phyloP scores from a whole-genome alignment of 2,329 filamentous ascomycete species.

The Bipolaris victoriae region DNA sequence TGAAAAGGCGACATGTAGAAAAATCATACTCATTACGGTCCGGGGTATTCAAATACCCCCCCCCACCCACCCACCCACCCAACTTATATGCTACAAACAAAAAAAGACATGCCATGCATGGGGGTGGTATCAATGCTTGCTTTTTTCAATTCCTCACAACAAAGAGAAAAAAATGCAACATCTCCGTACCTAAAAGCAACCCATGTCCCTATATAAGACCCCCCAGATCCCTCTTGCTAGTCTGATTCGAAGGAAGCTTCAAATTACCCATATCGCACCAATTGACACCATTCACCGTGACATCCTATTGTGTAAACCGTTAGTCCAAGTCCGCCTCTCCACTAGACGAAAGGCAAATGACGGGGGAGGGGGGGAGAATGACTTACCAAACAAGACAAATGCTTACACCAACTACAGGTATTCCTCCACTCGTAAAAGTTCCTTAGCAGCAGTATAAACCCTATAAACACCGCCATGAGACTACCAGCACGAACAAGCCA shows the following conservation, averaged over 20 bases:
- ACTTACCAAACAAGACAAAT: slow-evolving; percentile 89
- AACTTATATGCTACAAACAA: background rate
- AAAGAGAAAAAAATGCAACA: background rate
- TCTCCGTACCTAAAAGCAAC: background rate
- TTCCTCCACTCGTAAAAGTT: slow-evolving; percentile 86
- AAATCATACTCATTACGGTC: background rate
- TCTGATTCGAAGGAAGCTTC: slow-evolving; percentile 26
- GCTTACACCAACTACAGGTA: slow-evolving; percentile 91
- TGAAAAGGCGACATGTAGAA: background rate
- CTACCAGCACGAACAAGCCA: slow-evolving; percentile 84
- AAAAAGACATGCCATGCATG: background rate
- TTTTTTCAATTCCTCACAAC: background rate
- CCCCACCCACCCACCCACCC: too few species aligned
- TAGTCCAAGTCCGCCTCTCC: background rate
- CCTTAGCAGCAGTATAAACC: slow-evolving; percentile 83
- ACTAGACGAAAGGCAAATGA: background rate
- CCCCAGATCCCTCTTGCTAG: slow-evolving; percentile 10
- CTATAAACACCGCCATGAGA: slow-evolving; percentile 79
- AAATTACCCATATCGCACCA: slow-evolving; percentile 48
- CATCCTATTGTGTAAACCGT: slow-evolving; percentile 16
- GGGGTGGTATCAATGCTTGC: slow-evolving; percentile 6
- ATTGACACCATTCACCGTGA: slow-evolving; percentile 34
- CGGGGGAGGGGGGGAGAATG: background rate
- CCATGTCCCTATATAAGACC: background rate
- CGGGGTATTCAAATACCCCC: too few species aligned